Evolutionary conservation across 768 basidiomycete species (phyloP), one percentile per base, ranked within the genome.

Genomic region (Mycena haematopus): DNA sequence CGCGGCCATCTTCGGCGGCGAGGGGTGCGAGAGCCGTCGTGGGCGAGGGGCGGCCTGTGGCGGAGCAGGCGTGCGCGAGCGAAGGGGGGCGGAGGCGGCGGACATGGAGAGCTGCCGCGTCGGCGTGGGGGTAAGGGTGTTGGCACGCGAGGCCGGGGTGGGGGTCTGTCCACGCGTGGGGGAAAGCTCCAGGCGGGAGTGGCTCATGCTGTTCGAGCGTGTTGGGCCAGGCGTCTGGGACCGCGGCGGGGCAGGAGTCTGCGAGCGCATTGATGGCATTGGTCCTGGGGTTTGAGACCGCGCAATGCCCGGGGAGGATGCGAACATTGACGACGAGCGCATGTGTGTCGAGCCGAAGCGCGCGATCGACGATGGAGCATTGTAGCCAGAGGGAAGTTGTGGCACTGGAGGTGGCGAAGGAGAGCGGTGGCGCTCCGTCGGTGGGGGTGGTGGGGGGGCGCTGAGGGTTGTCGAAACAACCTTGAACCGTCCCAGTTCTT

Each of bases 401-500:
- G 78, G 75, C 51, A 74, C 72, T 45, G 77, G 75, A 15, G 77
- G 72, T 27, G 69, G 72, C 42, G 75, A 70, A 8, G 72, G 65
- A 49, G 75, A 76, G 64, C 75, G 75, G 58, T 62, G 58, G 7
- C 64, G 74, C 69, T 73, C 68, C 4, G 59, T 36, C 24, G 69
- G 68, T 22, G 73, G 70, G 11, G 74, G 69, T 5, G 77, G 66
- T 19, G 78, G 71, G 9, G 74, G 71, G 10, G 73, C 74, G 64
- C 72, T 79, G 45, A 78, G 73, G 17, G 79, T 82, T 15, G 80
- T 78, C 54, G 79, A 78, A 61, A 81, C 72, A 21, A 80, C 79
- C 73, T 81, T 84, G 65, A 81, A 71, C 54, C 88, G 84, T 75
- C 76, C 85, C 58, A 89, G 75, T 76, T 92, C 90, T 60, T 82